Evolutionary conservation across 495 filamentous ascomycete genomes (phyloP).

Genomic region (Lophium mytilinum): DNA sequence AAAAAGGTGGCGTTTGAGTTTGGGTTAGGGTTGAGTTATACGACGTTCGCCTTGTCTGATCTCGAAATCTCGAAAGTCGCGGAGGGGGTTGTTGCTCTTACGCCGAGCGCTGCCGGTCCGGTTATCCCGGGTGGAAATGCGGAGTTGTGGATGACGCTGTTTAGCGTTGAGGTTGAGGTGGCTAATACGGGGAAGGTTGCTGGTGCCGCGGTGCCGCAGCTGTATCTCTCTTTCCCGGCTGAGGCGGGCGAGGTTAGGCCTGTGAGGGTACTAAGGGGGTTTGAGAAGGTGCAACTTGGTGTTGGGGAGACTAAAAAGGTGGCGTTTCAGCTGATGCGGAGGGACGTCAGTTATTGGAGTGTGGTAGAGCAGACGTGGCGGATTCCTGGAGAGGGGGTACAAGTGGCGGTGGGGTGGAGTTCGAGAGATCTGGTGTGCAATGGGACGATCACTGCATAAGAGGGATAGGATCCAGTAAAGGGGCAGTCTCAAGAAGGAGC

Average conservation of each 20-base stretch:
- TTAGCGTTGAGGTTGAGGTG: constrained; percentile 40
- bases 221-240: constrained; percentile 37
- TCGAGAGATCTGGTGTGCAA: constrained; percentile 37
- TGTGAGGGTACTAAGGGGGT: constrained; percentile 47
- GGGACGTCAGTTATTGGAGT: constrained; percentile 53
- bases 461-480: too few species aligned
- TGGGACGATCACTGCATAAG: constrained; percentile 28
- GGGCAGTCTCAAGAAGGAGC: too few species aligned
- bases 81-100: neutral
- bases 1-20: constrained; percentile 42
- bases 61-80: neutral
- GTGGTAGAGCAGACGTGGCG: constrained; percentile 42
- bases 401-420: constrained; percentile 41
- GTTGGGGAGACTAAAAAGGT: constrained; percentile 37
- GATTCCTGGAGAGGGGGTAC: constrained; percentile 39
- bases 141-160: constrained; percentile 22
- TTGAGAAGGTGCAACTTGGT: constrained; percentile 43
- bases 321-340: constrained; percentile 39
- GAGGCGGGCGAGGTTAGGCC: constrained; percentile 30
- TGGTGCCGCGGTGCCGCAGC: constrained; percentile 51
- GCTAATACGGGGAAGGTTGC: constrained; percentile 46
- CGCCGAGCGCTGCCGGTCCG: constrained; percentile 4
- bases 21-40: constrained; percentile 35
- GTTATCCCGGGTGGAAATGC: constrained; percentile 13
- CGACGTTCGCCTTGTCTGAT: constrained; percentile 14